These are phyloP conservation scores for Umbelopsis sp. DNA, from an alignment of 192 early-diverging fungal genomes.

Conservation along the genomic window DNA sequence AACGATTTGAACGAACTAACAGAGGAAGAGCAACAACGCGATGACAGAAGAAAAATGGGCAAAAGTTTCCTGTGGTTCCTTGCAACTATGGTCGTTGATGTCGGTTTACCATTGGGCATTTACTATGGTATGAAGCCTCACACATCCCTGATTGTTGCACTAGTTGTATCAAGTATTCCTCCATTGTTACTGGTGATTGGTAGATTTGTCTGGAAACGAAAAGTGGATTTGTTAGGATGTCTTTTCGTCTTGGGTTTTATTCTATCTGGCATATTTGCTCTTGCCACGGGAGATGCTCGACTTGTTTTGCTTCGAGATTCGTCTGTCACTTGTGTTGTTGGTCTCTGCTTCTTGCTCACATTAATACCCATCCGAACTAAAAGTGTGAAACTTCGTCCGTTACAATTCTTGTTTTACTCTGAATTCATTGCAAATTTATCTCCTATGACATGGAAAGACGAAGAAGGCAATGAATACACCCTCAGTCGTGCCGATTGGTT, in stretches of 20 bases:
- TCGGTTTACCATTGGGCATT: slow-evolving; percentile 30
- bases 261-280: slow-evolving; percentile 33
- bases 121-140: slow-evolving; percentile 39
- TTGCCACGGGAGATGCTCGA: slow-evolving; percentile 33
- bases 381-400: slow-evolving; percentile 33
- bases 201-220: slow-evolving; percentile 29
- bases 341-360: slow-evolving; percentile 41
- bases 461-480: slow-evolving; percentile 24
- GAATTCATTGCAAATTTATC: slow-evolving; percentile 35
- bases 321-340: slow-evolving; percentile 33
- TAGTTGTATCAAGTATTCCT: slow-evolving; percentile 47
- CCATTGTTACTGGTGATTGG: slow-evolving; percentile 34
- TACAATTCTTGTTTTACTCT: slow-evolving; percentile 32
- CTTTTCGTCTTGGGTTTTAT: slow-evolving; percentile 43
- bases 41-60: background rate
- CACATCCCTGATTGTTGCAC: slow-evolving; percentile 29
- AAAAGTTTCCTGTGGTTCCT: background rate
- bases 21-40: background rate
- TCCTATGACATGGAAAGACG: slow-evolving; percentile 33
- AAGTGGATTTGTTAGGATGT: slow-evolving; percentile 39
- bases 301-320: slow-evolving; percentile 47
- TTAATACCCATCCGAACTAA: slow-evolving; percentile 43
- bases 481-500: slow-evolving; percentile 32
- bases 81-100: slow-evolving; percentile 18
- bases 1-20: too few species aligned